Conservation (phyloP, 2,329 filamentous ascomycete species). For the Ascochyta clinopodiicola region DNA sequence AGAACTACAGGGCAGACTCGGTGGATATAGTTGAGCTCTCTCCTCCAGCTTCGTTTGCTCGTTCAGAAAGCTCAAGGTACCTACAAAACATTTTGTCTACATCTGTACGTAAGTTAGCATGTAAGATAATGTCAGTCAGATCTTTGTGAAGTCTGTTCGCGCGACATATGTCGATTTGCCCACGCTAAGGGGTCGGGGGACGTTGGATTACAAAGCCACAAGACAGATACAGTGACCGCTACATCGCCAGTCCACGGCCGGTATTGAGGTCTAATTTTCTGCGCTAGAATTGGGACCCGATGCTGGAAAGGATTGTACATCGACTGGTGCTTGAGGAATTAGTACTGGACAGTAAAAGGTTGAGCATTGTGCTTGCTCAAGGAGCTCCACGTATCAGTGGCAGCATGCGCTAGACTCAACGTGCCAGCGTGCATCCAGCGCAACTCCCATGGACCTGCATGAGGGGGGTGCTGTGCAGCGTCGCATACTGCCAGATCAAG, state of each 20-base stretch:
- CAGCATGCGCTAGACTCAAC: constrained; percentile 21
- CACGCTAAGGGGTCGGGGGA: too few species aligned
- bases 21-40: too few species aligned
- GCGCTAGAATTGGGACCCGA: background rate
- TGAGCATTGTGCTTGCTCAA: background rate
- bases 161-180: too few species aligned
- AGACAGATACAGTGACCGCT: background rate
- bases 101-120: too few species aligned
- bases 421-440: constrained; percentile 11
- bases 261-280: background rate
- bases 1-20: too few species aligned
- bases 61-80: too few species aligned
- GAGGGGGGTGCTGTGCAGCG: constrained; percentile 11
- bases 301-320: background rate
- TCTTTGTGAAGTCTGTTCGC: too few species aligned
- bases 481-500: constrained; percentile 13
- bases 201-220: background rate
- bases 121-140: too few species aligned
- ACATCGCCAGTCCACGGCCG: constrained; percentile 2
- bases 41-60: too few species aligned
- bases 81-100: too few species aligned
- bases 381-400: background rate
- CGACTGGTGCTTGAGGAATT: background rate
- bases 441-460: constrained; percentile 2
- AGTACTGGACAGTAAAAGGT: too few species aligned